phyloP scores from a whole-genome alignment of 139 green algal genomes.

The Tetradesmus obliquus region DNA sequence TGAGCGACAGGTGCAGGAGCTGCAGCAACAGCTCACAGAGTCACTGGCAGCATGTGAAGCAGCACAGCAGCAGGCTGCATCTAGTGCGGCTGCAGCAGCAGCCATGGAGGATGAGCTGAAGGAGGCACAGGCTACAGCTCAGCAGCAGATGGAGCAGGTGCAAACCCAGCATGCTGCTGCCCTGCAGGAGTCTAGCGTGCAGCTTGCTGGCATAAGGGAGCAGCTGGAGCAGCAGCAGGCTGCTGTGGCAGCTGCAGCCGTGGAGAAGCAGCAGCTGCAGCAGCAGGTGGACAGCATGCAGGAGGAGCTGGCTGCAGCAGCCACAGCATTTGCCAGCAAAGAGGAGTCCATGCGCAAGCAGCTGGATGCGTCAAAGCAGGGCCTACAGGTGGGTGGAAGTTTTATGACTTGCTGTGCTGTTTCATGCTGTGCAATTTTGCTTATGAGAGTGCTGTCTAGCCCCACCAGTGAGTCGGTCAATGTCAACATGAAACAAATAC shows the following conservation, averaged over 20 bases:
- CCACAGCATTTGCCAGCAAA: neutral
- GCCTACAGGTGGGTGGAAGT: neutral
- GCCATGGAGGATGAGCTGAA: neutral
- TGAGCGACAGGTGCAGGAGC: neutral
- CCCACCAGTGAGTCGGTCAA: no score
- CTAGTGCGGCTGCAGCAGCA: neutral
- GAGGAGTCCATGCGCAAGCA: conserved; percentile 14
- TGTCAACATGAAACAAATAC: no score
- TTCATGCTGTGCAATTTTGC: no score
- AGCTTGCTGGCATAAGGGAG: neutral
- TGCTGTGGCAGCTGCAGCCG: neutral
- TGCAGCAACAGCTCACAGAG: conserved; percentile 2
- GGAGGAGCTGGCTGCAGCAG: neutral
- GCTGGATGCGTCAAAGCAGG: conserved; percentile 11
- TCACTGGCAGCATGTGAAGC: neutral
- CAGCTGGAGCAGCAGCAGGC: conserved; percentile 18
- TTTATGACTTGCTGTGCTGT: no score
- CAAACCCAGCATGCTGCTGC: neutral
- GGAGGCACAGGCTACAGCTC: neutral
- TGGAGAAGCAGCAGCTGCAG: conserved; percentile 27
- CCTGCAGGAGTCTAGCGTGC: neutral
- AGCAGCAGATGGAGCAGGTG: neutral
- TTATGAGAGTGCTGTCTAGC: no score
- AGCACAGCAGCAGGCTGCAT: neutral
- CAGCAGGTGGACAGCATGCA: neutral